Base-by-base conservation (phyloP, 108 stramenopile genomes). In the Epipyxis sp. region DNA sequence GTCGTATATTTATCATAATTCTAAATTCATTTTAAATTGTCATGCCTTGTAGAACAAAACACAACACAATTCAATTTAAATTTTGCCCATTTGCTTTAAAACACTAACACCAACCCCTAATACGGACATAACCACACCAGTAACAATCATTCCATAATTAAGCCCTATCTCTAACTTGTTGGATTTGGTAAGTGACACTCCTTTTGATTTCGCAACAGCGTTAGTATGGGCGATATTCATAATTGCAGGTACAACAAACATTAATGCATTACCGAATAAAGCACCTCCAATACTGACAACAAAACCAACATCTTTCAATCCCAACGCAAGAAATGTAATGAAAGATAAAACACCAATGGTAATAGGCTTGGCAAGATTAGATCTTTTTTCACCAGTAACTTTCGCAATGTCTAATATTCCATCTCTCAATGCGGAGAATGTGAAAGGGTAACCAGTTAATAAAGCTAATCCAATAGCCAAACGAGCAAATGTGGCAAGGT, bases 391-490 rank as follows among this genome's bases (percentile, higher is more conserved):
- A 50, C 81, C 81, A 0, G 88, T 85, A 37, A 89, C 69, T 62
- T 90, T 89, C 69, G 86, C 72, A 1, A 94, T 59, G 76, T 94
- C 94, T 74, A 93, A 80, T 30, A 91, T 81, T n/a, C 92, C 92
- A 57, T 95, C 94, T n/a, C 94, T 86, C 43, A 89, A 86, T 62
- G 92, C 94, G 44, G 89, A 89, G 86, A 97, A 97, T 10, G 81
- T 80, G 20, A 97, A 86, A 13, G 95, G 95, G 79, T 92, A 96
- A 6, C 93, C 89, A 72, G 91, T 93, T 16, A 95, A 88, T 50
- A 98, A 89, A 69, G 91, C 90, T 42, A 92, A 80, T 25, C 92
- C 92, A 71, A 97, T 93, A 40, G 94, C 95, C 69, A 94, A 85
- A n/a, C 95, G 89, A 62, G 91, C 90, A 27, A 93, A 62, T 44